phyloP scores from a whole-genome alignment of 1,139 yeast species.

The Insectozyma bohioensis region DNA sequence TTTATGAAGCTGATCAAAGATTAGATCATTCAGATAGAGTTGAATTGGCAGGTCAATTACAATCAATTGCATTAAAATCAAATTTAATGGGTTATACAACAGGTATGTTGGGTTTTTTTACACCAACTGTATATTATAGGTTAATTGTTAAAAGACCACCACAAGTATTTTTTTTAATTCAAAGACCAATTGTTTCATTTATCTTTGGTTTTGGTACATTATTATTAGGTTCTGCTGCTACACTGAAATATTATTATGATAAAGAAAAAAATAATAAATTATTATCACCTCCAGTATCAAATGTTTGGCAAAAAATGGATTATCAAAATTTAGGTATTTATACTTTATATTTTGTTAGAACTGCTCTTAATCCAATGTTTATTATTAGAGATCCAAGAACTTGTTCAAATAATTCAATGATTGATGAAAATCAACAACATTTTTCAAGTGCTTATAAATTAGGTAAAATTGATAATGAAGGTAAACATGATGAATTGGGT shows the following conservation, averaged over 20 bases:
- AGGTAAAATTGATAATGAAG: slow-evolving; percentile 12
- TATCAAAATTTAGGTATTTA: slow-evolving; percentile 37
- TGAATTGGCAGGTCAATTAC: slow-evolving; percentile 32
- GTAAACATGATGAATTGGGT: slow-evolving; percentile 14
- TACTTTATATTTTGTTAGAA: slow-evolving; percentile 34
- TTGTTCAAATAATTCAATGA: slow-evolving; percentile 21
- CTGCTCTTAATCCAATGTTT: slow-evolving; percentile 34
- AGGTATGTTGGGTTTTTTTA: slow-evolving; percentile 25
- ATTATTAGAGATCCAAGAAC: slow-evolving; percentile 40
- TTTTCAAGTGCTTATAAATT: slow-evolving; percentile 9
- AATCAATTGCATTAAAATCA: slow-evolving; percentile 24
- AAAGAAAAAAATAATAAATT: slow-evolving; percentile 8
- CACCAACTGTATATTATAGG: slow-evolving; percentile 26
- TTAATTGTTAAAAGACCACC: slow-evolving; percentile 9
- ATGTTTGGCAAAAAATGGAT: slow-evolving; percentile 43
- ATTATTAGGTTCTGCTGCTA: slow-evolving; percentile 20
- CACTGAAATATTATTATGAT: slow-evolving; percentile 26
- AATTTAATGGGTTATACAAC: slow-evolving; percentile 27
- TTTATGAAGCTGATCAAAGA: slow-evolving; percentile 44
- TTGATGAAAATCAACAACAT: slow-evolving; percentile 26
- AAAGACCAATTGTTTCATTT: slow-evolving; percentile 36
- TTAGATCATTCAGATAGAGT: slow-evolving; percentile 32
- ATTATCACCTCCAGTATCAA: slow-evolving; percentile 11
- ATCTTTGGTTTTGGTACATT: slow-evolving; percentile 28
- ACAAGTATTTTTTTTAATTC: slow-evolving; percentile 16